Evolutionary conservation across 331 rosid genomes (phyloP), one percentile per base, ranked within the genome.

Genomic region (Cydonia oblonga): DNA sequence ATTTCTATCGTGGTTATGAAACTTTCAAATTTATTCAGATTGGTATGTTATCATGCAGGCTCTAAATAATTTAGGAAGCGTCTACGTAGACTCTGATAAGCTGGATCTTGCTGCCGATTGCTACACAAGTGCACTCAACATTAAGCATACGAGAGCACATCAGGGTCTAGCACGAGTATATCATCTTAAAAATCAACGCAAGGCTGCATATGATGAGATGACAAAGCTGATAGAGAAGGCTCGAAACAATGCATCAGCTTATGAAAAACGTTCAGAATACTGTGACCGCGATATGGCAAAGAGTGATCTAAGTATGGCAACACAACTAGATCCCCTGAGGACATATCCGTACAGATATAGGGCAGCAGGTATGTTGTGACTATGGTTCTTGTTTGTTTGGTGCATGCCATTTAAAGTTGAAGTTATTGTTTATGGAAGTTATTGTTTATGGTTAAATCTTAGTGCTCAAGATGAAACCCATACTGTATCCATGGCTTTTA

Each of bases 221-320:
- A 89, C 97, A 29, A 89, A 89, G 73, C 88, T 91, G 73, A 89
- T 91, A 74, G 97, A 91, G 77, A 91, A 89, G 78, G 97, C 97
- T 5, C 70, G 84, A 35, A 86, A 81, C 78, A 91, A 87, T 74
- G 96, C 97, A 73, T 91, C 97, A 6, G 97, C 97, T 79, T 91
- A 78, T 74, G 97, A 91, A 78, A 91, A 91, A 81, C 96, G 97
- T 58, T 89, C 97, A 57, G 97, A 91, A 81, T 91, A 91, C 74
- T 87, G 97, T 82, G 96, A 89, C 57, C 93, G 96, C 69, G 93
- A 91, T 82, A 91, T 91, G 97, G 97, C 97, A 73, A 91, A 80
- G 86, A 87, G 84, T 59, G 97, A 91, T 83, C 93, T 91, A 66
- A 75, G 69, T 44, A 89, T 76, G 91, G 96, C 96, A 30, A 80